A percentile compares a stretch with the other conserved stretches of the same genome.
Evolutionary conservation across 177 flowering plant genomes (phyloP).

Genomic region (Tripterygium wilfordii): DNA sequence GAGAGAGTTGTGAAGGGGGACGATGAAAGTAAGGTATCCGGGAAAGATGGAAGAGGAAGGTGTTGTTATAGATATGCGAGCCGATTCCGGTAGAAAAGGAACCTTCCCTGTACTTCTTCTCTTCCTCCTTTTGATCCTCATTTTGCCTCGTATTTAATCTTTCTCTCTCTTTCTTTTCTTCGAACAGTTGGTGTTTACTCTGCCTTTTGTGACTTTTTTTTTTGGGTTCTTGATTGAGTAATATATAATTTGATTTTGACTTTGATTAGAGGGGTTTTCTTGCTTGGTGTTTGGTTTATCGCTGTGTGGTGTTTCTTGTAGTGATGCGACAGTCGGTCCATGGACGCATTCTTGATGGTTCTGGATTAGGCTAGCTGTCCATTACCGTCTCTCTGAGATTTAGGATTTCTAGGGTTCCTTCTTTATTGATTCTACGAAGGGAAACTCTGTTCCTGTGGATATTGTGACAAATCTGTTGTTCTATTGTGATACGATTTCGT

Average conservation of each 20-base stretch:
- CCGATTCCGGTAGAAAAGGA: slow-evolving; percentile 27
- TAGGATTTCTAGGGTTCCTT: background rate
- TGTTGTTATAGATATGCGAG: slow-evolving; percentile 32
- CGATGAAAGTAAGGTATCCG: background rate
- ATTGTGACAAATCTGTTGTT: background rate
- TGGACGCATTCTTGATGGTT: slow-evolving; percentile 26
- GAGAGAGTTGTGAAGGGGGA: background rate
- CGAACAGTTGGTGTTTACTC: background rate
- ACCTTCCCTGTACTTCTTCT: slow-evolving; percentile 41
- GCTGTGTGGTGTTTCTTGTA: background rate
- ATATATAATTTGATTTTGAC: background rate
- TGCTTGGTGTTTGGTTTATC: background rate
- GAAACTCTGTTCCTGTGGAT: background rate
- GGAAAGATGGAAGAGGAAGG: slow-evolving; percentile 4
- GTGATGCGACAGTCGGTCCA: slow-evolving; percentile 18
- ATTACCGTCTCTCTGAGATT: too few relatives aligned
- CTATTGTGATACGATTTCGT: slow-evolving; percentile 12
- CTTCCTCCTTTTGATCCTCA: slow-evolving; percentile 35
- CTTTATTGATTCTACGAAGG: background rate
- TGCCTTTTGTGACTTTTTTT: background rate
- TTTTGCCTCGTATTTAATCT: slow-evolving; percentile 30
- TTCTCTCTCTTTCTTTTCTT: background rate
- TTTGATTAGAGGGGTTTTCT: background rate
- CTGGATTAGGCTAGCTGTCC: slow-evolving; percentile 35
- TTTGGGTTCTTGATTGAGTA: background rate